Evolutionary conservation across 495 filamentous ascomycete species (phyloP).

Genomic region (Aspergillus olivimuriae): DNA sequence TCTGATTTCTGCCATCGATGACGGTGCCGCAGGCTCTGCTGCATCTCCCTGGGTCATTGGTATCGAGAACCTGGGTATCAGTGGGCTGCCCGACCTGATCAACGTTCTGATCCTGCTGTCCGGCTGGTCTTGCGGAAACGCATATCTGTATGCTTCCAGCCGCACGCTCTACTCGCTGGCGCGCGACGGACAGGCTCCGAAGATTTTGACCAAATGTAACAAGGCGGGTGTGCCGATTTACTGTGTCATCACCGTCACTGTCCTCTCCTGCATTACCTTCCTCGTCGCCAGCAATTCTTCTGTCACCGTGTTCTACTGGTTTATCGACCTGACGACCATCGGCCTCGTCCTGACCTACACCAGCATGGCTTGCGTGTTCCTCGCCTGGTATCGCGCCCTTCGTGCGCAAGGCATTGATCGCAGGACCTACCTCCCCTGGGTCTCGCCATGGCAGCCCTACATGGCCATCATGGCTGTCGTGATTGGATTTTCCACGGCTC

Average conservation of each 20-base stretch:
- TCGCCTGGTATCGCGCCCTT: constrained; percentile 52
- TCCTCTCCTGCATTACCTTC: constrained; percentile 56
- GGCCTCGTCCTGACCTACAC: constrained; percentile 53
- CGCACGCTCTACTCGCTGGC: constrained; percentile 74
- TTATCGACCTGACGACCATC: constrained; percentile 44
- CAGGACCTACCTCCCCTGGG: constrained; percentile 22
- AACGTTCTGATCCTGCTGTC: constrained; percentile 66
- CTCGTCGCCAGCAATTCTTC: constrained; percentile 51
- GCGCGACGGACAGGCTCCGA: constrained; percentile 58
- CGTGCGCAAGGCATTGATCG: constrained; percentile 48
- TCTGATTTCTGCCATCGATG: constrained; percentile 48
- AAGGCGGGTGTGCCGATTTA: constrained; percentile 52
- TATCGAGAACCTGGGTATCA: constrained; percentile 53
- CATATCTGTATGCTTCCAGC: constrained; percentile 68
- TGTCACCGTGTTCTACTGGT: constrained; percentile 52
- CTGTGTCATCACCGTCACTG: constrained; percentile 49
- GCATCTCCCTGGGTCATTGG: constrained; percentile 53
- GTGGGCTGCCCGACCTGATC: constrained; percentile 61
- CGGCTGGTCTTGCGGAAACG: constrained; percentile 64
- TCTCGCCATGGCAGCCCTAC: constrained; percentile 24
- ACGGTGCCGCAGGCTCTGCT: constrained; percentile 33
- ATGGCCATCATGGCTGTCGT: constrained; percentile 18
- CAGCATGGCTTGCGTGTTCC: constrained; percentile 46
- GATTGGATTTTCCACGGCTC: constrained; percentile 15
- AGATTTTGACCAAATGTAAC: constrained; percentile 26